Percentiles rank a stretch among this genome's conserved stretches.
Conservation (phyloP, 1,139 yeast species). For the Kodamaea plutei region DNA sequence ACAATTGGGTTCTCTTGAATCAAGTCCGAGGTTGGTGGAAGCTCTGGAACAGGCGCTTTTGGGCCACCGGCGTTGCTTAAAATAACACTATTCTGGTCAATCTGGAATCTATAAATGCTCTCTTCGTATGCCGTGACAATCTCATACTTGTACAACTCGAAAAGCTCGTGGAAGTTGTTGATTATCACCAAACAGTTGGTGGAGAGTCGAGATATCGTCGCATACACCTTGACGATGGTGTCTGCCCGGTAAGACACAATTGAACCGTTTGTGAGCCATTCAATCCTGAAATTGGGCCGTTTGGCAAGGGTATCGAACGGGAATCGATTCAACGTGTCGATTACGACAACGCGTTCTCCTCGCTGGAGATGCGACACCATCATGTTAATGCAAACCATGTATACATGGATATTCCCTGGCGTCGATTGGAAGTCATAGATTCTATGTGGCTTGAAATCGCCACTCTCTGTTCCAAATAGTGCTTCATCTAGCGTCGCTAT, state of each 20-base stretch:
- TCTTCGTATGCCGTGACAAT: conserved; percentile 35
- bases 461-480: conserved; percentile 13
- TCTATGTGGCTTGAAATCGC: conserved; percentile 14
- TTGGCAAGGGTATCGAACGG: conserved; percentile 22
- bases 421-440: conserved; percentile 38
- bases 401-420: conserved; percentile 27
- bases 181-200: conserved; percentile 21
- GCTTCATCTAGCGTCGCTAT: conserved; percentile 25
- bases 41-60: conserved; percentile 21
- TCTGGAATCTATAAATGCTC: conserved; percentile 29
- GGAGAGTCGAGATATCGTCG: conserved; percentile 14
- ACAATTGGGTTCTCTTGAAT: conserved; percentile 28
- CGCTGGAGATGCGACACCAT: conserved; percentile 27
- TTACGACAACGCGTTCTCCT: conserved; percentile 20
- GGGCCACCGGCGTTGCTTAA: conserved; percentile 22
- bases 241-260: conserved; percentile 17
- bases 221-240: conserved; percentile 26
- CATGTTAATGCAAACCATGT: conserved; percentile 20
- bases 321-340: conserved; percentile 30
- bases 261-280: too few species aligned
- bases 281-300: conserved; percentile 17
- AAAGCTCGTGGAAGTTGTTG: conserved; percentile 32
- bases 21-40: conserved; percentile 31
- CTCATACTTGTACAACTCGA: conserved; percentile 36
- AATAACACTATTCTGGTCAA: conserved; percentile 22